These are phyloP conservation scores for Arthrobotrys entomopaga DNA, from an alignment of 2,329 filamentous ascomycete species.

Conservation along the genomic window DNA sequence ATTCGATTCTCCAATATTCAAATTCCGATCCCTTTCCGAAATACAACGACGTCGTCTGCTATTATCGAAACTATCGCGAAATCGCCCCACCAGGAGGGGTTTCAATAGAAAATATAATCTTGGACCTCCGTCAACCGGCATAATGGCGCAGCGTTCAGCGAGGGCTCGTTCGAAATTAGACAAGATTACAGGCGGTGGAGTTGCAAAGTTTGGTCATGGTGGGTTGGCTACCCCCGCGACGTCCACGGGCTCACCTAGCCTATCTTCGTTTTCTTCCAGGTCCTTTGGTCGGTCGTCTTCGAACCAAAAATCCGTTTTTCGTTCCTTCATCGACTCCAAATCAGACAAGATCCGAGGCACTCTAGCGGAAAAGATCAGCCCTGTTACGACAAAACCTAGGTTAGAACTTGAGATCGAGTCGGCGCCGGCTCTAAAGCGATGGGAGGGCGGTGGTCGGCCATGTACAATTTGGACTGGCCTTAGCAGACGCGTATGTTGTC, in stretches of 20 bases:
- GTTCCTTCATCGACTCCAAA: constrained; percentile 58
- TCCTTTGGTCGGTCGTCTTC: constrained; percentile 52
- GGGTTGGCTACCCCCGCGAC: constrained; percentile 57
- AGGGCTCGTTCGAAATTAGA: constrained; percentile 59
- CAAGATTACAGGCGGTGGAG: constrained; percentile 57
- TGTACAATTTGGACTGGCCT: constrained; percentile 56
- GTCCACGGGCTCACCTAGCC: constrained; percentile 56
- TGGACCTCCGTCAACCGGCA: constrained; percentile 21
- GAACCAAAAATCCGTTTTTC: constrained; percentile 55
- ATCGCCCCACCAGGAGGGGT: constrained; percentile 31
- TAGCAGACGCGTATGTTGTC: constrained; percentile 31
- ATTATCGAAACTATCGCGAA: constrained; percentile 21
- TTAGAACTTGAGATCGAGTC: constrained; percentile 46
- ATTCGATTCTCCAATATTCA: constrained; percentile 15
- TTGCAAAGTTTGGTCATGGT: constrained; percentile 56
- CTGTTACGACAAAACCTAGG: constrained; percentile 47
- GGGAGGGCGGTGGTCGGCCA: constrained; percentile 57
- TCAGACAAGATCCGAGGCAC: constrained; percentile 58
- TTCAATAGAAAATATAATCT: constrained; percentile 20
- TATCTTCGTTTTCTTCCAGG: constrained; percentile 53
- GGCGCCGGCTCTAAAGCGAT: constrained; percentile 56
- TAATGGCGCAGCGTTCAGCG: constrained; percentile 59
- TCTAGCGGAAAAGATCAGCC: constrained; percentile 53
- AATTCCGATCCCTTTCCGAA: constrained; percentile 17
- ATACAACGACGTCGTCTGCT: constrained; percentile 19